Conservation (phyloP, 345 rosid species). For the Ceriops decandra region DNA sequence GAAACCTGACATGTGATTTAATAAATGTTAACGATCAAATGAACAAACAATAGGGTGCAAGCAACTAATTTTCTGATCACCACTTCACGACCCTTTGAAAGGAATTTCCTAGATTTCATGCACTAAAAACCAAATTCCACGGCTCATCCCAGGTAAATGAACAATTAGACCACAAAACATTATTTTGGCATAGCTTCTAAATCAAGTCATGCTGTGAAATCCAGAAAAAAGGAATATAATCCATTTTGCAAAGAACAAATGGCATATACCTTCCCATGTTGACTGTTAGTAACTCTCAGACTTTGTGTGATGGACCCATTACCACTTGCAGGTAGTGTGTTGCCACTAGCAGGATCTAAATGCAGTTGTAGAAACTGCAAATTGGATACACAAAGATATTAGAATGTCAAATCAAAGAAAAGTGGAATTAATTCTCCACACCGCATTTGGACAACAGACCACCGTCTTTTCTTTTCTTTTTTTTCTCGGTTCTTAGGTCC, state of each 20-base stretch:
- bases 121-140: too few species aligned
- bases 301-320: slow-evolving; percentile 59
- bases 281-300: slow-evolving; percentile 83
- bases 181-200: not conserved
- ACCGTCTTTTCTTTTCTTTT: not conserved
- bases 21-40: not conserved
- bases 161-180: not conserved
- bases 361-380: slow-evolving; percentile 92
- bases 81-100: too few species aligned
- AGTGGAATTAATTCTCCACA: not conserved
- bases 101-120: too few species aligned
- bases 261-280: slow-evolving; percentile 82
- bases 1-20: not conserved
- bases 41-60: not conserved
- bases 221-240: not conserved
- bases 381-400: slow-evolving; percentile 18
- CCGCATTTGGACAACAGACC: not conserved
- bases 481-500: not conserved
- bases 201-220: not conserved
- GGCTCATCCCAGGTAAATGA: not conserved
- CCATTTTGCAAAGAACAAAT: not conserved
- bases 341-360: slow-evolving; percentile 90
- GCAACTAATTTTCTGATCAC: too few species aligned
- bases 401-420: not conserved
- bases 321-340: slow-evolving; percentile 58